Percentiles rank a stretch among this genome's conserved stretches.
Evolutionary conservation across 2,329 filamentous ascomycete species (phyloP).

Genomic region (Cladosporium cucumerinum): DNA sequence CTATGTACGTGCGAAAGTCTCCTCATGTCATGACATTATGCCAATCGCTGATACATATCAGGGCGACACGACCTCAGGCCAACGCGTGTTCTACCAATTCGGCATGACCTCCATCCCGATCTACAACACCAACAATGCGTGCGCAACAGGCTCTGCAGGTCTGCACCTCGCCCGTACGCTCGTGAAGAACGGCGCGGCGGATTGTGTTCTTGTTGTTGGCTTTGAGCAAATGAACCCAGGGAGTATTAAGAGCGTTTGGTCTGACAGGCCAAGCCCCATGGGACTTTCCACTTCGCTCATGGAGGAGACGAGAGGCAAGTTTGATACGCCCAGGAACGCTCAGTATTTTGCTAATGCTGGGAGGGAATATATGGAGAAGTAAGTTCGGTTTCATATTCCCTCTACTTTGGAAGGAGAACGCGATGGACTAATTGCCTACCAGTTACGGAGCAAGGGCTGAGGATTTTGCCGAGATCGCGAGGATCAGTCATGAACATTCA

Average conservation of each 20-base stretch:
- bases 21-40: neutral
- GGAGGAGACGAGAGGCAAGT: constrained; percentile 28
- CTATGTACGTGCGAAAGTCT: constrained; percentile 49
- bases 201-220: constrained; percentile 81
- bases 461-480: constrained; percentile 85
- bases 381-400: neutral
- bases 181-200: constrained; percentile 71
- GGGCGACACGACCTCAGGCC: constrained; percentile 88
- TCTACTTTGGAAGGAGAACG: neutral
- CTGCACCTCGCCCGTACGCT: constrained; percentile 78
- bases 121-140: constrained; percentile 99
- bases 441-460: constrained; percentile 71
- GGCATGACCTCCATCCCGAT: constrained; percentile 95
- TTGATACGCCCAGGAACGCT: constrained; percentile 27
- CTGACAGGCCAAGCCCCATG: constrained; percentile 77
- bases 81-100: constrained; percentile 97
- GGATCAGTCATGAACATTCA: constrained; percentile 88
- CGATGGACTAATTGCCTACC: neutral
- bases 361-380: constrained; percentile 89
- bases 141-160: constrained; percentile 87
- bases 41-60: neutral
- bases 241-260: constrained; percentile 74
- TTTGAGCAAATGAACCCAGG: constrained; percentile 98
- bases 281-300: constrained; percentile 66
- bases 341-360: constrained; percentile 98